Percentiles rank a stretch among this genome's conserved stretches.
phyloP scores from a whole-genome alignment of 129 eudicot genomes.

The Flaveria trinervia region DNA sequence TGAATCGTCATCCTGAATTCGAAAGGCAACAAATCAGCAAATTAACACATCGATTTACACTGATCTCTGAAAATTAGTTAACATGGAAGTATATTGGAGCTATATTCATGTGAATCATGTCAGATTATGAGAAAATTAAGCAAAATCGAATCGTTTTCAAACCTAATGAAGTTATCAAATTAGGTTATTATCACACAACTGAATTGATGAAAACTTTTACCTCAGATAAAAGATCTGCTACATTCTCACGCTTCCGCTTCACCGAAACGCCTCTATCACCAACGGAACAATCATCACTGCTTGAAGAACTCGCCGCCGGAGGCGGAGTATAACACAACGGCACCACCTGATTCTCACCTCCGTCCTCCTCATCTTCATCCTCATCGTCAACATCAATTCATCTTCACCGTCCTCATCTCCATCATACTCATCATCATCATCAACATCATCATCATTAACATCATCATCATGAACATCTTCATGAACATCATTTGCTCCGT shows the following conservation, averaged over 20 bases:
- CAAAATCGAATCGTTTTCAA: no score
- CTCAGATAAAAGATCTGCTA: constrained; percentile 33
- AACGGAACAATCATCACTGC: constrained; percentile 26
- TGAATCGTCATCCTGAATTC: constrained; percentile 42
- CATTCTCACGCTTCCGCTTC: constrained; percentile 40
- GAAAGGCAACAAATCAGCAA: constrained; percentile 2
- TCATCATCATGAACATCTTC: constrained; percentile 41
- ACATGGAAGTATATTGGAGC: no score
- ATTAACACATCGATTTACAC: neutral
- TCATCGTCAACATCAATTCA: neutral
- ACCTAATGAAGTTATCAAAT: no score
- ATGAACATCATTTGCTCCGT: constrained; percentile 30
- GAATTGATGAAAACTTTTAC: constrained; percentile 23
- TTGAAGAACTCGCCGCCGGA: constrained; percentile 43
- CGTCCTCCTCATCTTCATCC: constrained; percentile 33
- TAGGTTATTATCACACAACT: no score
- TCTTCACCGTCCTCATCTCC: constrained; percentile 36
- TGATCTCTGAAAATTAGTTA: neutral
- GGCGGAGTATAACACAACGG: constrained; percentile 51
- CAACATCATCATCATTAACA: constrained; percentile 32
- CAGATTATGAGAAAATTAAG: no score
- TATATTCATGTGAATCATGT: no score
- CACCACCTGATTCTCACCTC: constrained; percentile 57
- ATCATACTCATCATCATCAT: constrained; percentile 37
- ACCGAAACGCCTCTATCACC: constrained; percentile 11